Base-by-base conservation (phyloP, 139 green algal genomes). In the Asterochloris sp. region DNA sequence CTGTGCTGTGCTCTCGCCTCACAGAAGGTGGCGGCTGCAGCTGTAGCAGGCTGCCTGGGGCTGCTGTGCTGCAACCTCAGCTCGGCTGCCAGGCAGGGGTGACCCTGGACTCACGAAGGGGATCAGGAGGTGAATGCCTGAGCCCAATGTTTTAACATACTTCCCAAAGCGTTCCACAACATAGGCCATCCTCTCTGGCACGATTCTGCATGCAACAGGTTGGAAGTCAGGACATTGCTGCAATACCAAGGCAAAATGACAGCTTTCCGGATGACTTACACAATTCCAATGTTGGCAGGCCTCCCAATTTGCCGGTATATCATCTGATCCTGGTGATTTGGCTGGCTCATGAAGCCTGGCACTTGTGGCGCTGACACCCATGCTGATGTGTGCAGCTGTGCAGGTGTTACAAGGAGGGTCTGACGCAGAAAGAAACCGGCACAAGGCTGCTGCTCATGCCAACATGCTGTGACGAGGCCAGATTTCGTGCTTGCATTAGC, bases 41-140 rank as follows among this genome's bases (percentile, higher is more conserved):
- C 17, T 27, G 60, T 47, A 14, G 54, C 71, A 76, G 47, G 28
- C 19, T 47, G 66, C 66, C 19, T 24, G 66, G 4, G 9, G 66
- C 19, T 71, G 60, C 76, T 62, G 38, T 54, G 38, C 38, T 54
- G 38, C 38, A 66, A 19, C 21, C 27, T 16, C 62, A 66, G 17
- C 27, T 64, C 10, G 16, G 12, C 13, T 81, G 76, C 17, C 38
- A 73, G 64, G 54, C 23, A 29, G 15, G 14, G 21, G 13, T 81
- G 13, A 13, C 63, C 24, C 21, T 12, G 16, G 15, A 38, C 87
- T 74, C 66, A 96, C 94, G 73, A 98, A 15, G 0, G 96, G 97
- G 0, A 99, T 97, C 2, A 99, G 89, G 69, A 99, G 82, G 87
- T 99, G 96, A 38, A 99, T 92, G 2, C 97, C 97, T 2, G 94